Base-by-base conservation (phyloP, 176 grass and related monocot genomes). In the Triticum monococcum region DNA sequence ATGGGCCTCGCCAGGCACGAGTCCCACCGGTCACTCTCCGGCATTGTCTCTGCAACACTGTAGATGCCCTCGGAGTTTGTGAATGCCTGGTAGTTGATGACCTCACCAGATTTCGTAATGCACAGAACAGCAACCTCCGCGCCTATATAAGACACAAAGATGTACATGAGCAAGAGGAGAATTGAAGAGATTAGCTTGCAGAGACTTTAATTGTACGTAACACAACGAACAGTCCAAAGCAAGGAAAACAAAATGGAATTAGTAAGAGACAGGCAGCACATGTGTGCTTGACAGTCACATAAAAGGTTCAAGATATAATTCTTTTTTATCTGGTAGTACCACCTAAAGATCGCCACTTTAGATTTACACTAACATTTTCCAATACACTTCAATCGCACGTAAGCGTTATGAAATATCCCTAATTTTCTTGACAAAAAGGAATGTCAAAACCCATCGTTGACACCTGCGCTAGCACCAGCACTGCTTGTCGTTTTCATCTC, bases 81-180 rank as follows among this genome's bases (percentile, higher is more conserved):
- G 88, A 96, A 98, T 20, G 93, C 96, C 87, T 98, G 96, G 41
- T 96, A 98, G 61, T 98, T 98, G 67, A 98, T 90, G 46, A 98
- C 96, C 59, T 98, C 96, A 1, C 93, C 96, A 4, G 96, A 94
- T 91, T 92, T 96, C 3, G 92, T 92, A 83, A 98, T 94, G 92
- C 96, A 98, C 31, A 98, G 92, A 61, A 98, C 96, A 35, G 96
- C 96, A 48, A 98, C 93, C 82, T 98, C 96, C 0, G 96, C 91
- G 67, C 91, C 93, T 98, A 84, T 9, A 75, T 0, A 54, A 54
- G 50, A 54, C 23, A 40, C 8, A 75, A 24, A 84, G 36, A 33
- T 26, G 76, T 12, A 32, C 23, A 63, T 13, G 14, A 71, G 30
- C 36, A 79, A 72, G 28, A 81, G 59, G 40, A 69, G 22, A 16